Evolutionary conservation across 129 eudicot genomes (phyloP), one percentile per base, ranked within the genome.

Genomic region (Lonicera japonica): DNA sequence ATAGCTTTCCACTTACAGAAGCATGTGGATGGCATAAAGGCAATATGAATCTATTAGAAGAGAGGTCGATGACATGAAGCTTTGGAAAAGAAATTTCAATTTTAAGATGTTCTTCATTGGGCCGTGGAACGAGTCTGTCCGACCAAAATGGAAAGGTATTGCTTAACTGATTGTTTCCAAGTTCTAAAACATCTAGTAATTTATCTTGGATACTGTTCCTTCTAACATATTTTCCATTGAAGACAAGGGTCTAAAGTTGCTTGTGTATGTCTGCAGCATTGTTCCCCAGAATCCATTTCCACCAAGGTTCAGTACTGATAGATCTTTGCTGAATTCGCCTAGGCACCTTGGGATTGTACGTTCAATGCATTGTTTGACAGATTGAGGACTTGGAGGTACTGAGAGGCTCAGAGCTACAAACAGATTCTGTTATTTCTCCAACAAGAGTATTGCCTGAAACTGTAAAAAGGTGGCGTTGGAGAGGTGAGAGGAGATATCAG

Each of bases 111-210:
- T 12, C 11, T n/a, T n/a, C 13, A 60, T 60, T 25, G 5, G 50
- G 0, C 65, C 65, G 39, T 60, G 65, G 51, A 60, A 60, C 24
- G n/a, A 2, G 29, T 60, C 40, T 46, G 19, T 41, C 19, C n/a
- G 40, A 61, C n/a, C 45, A 61, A 25, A 48, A 61, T 61, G 66
- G 66, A 61, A 61, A 61, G 54, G 18, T 61, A 61, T 61, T 53
- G 19, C 10, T 61, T 21, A 61, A 9, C 29, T 14, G 29, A 25
- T 61, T 61, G 66, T 61, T 61, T 50, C 66, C 66, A 41, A 61
- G 54, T 53, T 61, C 45, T 21, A 61, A 41, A 48, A 60, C 66
- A 19, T 61, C 66, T 20, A 61, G 45, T 0, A 19, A 19, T 5
- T 6, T 15, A 61, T 61, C 45, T 23, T 40, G 65, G 65, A 38